These are phyloP conservation scores for Taiozyma sp. DNA, from an alignment of 1,139 yeast species.

Conservation along the genomic window DNA sequence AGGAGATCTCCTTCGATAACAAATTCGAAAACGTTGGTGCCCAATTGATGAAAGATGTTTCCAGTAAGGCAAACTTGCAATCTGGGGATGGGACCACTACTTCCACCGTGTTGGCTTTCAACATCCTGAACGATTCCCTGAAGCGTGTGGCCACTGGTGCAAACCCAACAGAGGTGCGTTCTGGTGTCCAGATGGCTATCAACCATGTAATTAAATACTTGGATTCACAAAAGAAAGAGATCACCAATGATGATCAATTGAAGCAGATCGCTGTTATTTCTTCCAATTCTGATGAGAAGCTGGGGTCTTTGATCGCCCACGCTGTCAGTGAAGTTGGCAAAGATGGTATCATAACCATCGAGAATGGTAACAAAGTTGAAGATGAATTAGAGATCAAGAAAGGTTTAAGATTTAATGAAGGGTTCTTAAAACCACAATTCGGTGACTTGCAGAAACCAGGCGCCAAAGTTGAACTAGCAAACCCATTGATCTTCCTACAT, in stretches of 20 bases:
- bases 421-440: constrained; percentile 21
- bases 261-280: constrained; percentile 23
- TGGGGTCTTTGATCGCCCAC: constrained; percentile 19
- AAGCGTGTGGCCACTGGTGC: constrained; percentile 22
- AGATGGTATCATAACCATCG: constrained; percentile 24
- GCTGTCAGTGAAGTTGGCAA: constrained; percentile 25
- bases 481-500: constrained; percentile 20
- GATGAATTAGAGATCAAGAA: constrained; percentile 21
- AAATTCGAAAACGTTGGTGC: constrained; percentile 21
- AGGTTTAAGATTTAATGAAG: constrained; percentile 23
- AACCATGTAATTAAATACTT: constrained; percentile 14
- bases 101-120: constrained; percentile 23
- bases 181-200: constrained; percentile 20
- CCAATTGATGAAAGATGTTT: constrained; percentile 21
- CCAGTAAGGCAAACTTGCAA: constrained; percentile 20
- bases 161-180: constrained; percentile 21
- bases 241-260: constrained; percentile 19
- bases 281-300: constrained; percentile 20
- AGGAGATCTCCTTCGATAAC: constrained; percentile 16
- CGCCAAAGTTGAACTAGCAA: constrained; percentile 17
- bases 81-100: constrained; percentile 26
- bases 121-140: constrained; percentile 18
- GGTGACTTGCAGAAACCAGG: constrained; percentile 19
- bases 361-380: constrained; percentile 19
- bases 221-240: constrained; percentile 15